Evolutionary conservation across 129 eudicot genomes (phyloP), one percentile per base, ranked within the genome.

Genomic region (Sambucus nigra): DNA sequence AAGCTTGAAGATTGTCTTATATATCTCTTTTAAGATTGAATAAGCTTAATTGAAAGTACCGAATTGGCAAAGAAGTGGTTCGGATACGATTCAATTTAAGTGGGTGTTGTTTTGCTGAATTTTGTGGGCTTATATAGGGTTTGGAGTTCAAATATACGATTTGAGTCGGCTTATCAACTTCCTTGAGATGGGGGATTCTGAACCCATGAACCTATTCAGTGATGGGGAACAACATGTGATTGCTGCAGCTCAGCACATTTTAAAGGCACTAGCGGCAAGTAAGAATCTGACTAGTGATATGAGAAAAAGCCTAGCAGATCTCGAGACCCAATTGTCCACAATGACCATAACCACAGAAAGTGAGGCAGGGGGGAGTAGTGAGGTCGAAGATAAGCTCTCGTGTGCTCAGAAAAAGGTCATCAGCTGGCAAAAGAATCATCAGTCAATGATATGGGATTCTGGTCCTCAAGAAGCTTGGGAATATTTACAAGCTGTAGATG

Each of bases 401-500:
- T 55, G 55, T n/a, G 71, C 83, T 20, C 53, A 76, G 53, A 51
- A 65, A n/a, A 76, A 55, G 46, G 75, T 80, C 64, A 51, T 25
- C 52, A 26, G 28, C 18, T 63, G 76, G 70, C 75, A 70, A 46
- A 63, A 75, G 13, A 74, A 70, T 50, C n/a, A n/a, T n/a, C 63
- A 33, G 25, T 59, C 69, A 16, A 79, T 57, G 78, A 75, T 75
- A 26, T 71, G 78, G 69, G 83, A 64, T 51, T 72, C 77, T 0
- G 66, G 71, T 47, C 71, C 63, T 25, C 47, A 23, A 12, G 51
- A 58, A 56, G 62, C 38, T 22, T 38, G 23, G 5, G 83, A 69
- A 21, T 80, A 69, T 21, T 18, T 80, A 23, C 73, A 65, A 57
- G 66, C 82, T 16, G 76, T 80, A 51, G 68, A 69, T 53, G 88